Conservation (phyloP, 768 basidiomycete species). For the Mycena amicta region DNA sequence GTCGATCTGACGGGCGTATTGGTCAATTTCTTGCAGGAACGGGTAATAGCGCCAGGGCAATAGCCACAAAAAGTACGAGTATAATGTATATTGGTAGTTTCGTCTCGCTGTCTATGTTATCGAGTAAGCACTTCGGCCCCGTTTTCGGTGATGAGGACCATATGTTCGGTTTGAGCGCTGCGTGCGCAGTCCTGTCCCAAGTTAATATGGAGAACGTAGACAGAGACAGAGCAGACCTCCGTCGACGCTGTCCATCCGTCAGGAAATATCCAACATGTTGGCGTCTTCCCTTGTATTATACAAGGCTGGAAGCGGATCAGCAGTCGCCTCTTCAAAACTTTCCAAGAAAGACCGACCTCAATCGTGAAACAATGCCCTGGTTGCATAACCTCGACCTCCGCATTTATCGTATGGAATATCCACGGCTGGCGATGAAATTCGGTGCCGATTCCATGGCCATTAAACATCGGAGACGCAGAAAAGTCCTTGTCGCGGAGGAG, state of each 20-base stretch:
- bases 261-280: conserved; percentile 76
- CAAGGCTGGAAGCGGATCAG: conserved; percentile 52
- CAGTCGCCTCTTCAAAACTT: not conserved
- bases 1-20: conserved; percentile 66
- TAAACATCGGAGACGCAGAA: conserved; percentile 71
- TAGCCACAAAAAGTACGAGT: conserved; percentile 29
- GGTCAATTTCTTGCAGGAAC: conserved; percentile 64
- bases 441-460: conserved; percentile 86
- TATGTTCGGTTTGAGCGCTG: conserved; percentile 87
- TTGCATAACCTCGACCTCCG: conserved; percentile 79
- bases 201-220: not conserved
- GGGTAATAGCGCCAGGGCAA: conserved; percentile 50
- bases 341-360: conserved; percentile 52
- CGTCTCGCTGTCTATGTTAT: conserved; percentile 14
- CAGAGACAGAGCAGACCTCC: conserved; percentile 35
- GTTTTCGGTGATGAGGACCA: conserved; percentile 77
- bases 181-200: conserved; percentile 72
- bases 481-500: conserved; percentile 46
- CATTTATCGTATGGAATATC: conserved; percentile 79
- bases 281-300: conserved; percentile 73
- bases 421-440: conserved; percentile 82
- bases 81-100: conserved; percentile 12
- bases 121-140: conserved; percentile 80
- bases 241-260: conserved; percentile 96
- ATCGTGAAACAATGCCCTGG: conserved; percentile 93